Evolutionary conservation across 768 basidiomycete species (phyloP), one percentile per base, ranked within the genome.

Genomic region (Lyophyllum atratum): DNA sequence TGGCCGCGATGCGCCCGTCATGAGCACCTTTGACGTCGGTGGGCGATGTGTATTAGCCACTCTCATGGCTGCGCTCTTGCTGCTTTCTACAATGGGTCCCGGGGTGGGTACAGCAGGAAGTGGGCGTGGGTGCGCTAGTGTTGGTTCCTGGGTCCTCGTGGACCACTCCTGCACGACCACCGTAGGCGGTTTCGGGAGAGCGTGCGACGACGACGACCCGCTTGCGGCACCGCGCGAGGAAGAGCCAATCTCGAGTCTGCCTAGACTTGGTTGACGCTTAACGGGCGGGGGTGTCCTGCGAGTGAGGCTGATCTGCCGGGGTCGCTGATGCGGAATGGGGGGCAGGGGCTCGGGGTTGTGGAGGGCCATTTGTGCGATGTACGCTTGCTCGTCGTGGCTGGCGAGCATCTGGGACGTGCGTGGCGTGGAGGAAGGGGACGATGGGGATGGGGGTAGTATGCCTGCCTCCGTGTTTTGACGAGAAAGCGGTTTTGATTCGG

Each of bases 171-270:
- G 62, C 2, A 60, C 56, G 21, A 66, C 61, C 12, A 64, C 61
- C 8, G 63, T 57, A 8, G 60, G 66, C 3, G 65, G 62, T 42
- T 61, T 64, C 0, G 61, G 59, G 6, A 65, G 56, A 25, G 21
- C 56, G 57, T 40, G 39, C 17, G 19, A 40, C 4, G 39, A 40
- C 4, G 39, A n/a, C 2, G 39, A 4, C 10, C 39, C 39, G 4
- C n/a, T 10, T 15, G 17, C 60, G 37, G 52, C 56, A 34, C 54
- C 22, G 39, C 64, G 56, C 9, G 66, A 39, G 26, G 60, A 53
- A 34, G 62, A 64, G 14, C 68, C 70, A 56, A 71, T 70, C 44
- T 73, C 70, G 42, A 72, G 49, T 26, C 70, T 64, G 1, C 66
- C 64, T 11, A 66, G 55, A 31, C 68, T 69, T 5, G 68, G 63